Conservation (phyloP, 1,284 basidiomycete genomes). For the Ceratobasidium papillatum region DNA sequence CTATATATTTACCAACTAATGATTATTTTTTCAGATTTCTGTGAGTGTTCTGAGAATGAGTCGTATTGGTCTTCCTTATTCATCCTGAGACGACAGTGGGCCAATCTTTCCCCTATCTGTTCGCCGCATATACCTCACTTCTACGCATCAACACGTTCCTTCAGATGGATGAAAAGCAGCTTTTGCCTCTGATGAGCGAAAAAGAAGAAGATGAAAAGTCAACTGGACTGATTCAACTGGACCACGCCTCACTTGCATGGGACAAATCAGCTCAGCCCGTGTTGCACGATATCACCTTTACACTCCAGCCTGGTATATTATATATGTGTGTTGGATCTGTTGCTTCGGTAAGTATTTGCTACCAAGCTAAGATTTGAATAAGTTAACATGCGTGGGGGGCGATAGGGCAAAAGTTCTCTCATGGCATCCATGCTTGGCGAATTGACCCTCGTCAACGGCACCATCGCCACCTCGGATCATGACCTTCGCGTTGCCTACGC, state of each 20-base stretch:
- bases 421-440: conserved; percentile 41
- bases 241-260: conserved; percentile 37
- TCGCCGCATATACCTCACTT: conserved; percentile 47
- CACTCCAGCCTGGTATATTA: conserved; percentile 41
- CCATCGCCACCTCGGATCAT: not conserved
- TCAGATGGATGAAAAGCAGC: conserved; percentile 39
- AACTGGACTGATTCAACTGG: not conserved
- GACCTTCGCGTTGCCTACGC: conserved; percentile 46
- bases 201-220: not conserved
- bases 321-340: conserved; percentile 48
- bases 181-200: not conserved
- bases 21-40: not conserved
- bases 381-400: not conserved
- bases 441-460: conserved; percentile 24
- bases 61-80: not conserved
- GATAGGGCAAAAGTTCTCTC: conserved; percentile 42
- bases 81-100: conserved; percentile 40
- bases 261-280: conserved; percentile 17
- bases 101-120: conserved; percentile 46
- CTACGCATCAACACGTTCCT: conserved; percentile 47
- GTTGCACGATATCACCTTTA: conserved; percentile 42
- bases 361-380: not conserved
- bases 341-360: conserved; percentile 44
- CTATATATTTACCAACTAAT: not conserved
- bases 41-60: not conserved